Base-by-base conservation (phyloP, 768 basidiomycete genomes). In the Phallus indusiatus region DNA sequence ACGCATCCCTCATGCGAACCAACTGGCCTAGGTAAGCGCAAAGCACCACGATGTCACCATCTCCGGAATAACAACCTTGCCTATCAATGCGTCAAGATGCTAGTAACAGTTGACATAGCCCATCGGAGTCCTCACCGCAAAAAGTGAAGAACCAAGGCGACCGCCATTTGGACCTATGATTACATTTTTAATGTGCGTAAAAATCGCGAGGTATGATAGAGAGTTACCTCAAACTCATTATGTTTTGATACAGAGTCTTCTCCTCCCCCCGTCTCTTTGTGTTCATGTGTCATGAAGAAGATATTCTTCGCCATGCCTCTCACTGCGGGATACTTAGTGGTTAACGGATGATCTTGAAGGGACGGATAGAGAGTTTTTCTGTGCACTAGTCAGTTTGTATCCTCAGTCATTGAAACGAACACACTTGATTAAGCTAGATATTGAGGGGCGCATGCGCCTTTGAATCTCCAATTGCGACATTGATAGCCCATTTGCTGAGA, bases 401-500 rank as follows among this genome's bases (percentile, higher is more conserved):
- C 20, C 46, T 17, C n/a, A 21, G 28, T 21, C 12, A 50, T 7
- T 14, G 14, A 34, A 17, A 7, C 36, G 42, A 20, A 55, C 69
- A 17, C 59, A 80, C 84, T 83, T 69, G 60, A 85, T 78, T 6
- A 88, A 70, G 35, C 77, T 74, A 0, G 86, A 83, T 47, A 90
- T 88, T 3, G 68, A 64, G 0, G 88, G 88, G 5, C 85, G 75
- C 89, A 90, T 90, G 14, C 89, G 76, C 1, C 88, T 73, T 66
- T 90, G 88, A 0, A 86, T 79, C 64, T 85, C 76, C 12, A 90
- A 81, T 36, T 76, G 78, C 1, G 86, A 84, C 86, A 90, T 88
- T 0, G 75, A 69, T 33, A 87, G 66, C 9, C 82, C 81, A 21
- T 74, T 33, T 11, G 56, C 74, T 0, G 85, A 77, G 9, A 90